Percentiles rank a stretch among this genome's conserved stretches.
Evolutionary conservation across 2,329 filamentous ascomycete species (phyloP).

Genomic region (Fusarium robinianum): DNA sequence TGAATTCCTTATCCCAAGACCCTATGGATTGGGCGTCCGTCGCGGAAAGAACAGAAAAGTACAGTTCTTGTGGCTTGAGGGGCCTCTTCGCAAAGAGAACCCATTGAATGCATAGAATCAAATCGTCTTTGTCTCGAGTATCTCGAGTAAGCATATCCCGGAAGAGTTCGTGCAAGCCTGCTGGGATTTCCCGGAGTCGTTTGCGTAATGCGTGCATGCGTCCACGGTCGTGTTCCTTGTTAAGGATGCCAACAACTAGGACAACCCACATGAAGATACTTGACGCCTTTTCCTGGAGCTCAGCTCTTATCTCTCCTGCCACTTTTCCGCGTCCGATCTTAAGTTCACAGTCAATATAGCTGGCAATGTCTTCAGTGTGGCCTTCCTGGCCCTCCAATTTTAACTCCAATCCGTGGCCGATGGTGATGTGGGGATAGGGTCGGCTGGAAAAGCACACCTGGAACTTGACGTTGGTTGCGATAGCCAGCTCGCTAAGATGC

Average conservation of each 20-base stretch:
- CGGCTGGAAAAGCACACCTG: slow-evolving; percentile 51
- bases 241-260: slow-evolving; percentile 46
- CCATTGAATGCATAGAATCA: slow-evolving; percentile 55
- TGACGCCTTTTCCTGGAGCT: slow-evolving; percentile 44
- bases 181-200: slow-evolving; percentile 43
- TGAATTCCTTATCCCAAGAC: slow-evolving; percentile 32
- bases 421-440: slow-evolving; percentile 50
- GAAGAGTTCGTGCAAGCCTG: slow-evolving; percentile 52
- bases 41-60: slow-evolving; percentile 32
- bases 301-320: background rate
- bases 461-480: slow-evolving; percentile 24
- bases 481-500: slow-evolving; percentile 37
- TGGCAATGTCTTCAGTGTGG: slow-evolving; percentile 35
- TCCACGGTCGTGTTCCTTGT: slow-evolving; percentile 40
- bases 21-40: background rate
- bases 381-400: slow-evolving; percentile 34
- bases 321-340: background rate
- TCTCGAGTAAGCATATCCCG: slow-evolving; percentile 56
- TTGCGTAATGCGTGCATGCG: slow-evolving; percentile 29
- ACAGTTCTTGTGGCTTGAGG: slow-evolving; percentile 50
- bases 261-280: slow-evolving; percentile 52
- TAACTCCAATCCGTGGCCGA: slow-evolving; percentile 35
- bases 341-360: slow-evolving; percentile 24
- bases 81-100: slow-evolving; percentile 55
- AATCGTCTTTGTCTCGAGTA: slow-evolving; percentile 42